These are phyloP conservation scores for Crithidia fasciculata DNA, from an alignment of 208 protist species.

Conservation along the genomic window DNA sequence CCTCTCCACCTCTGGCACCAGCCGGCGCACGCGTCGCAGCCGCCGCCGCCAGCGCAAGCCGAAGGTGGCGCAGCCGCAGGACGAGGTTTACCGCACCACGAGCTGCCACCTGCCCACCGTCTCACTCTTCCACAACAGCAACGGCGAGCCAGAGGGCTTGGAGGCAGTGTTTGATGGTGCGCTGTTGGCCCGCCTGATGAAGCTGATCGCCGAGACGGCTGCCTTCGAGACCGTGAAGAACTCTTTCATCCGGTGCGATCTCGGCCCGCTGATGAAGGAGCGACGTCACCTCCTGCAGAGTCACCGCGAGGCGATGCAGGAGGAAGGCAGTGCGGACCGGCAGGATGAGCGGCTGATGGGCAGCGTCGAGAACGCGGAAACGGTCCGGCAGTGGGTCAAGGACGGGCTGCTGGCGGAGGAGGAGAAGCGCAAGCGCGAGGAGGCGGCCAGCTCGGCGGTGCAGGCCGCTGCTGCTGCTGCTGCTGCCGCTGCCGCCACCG, in stretches of 20 bases:
- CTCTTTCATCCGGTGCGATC: slow-evolving; percentile 75
- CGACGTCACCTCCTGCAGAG: slow-evolving; percentile 57
- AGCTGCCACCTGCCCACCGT: slow-evolving; percentile 36
- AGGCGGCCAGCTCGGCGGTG: not conserved
- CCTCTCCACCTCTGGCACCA: slow-evolving; percentile 14
- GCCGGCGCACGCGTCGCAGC: slow-evolving; percentile 42
- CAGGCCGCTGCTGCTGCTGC: slow-evolving; percentile 6
- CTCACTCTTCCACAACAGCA: slow-evolving; percentile 44
- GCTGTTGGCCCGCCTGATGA: slow-evolving; percentile 73
- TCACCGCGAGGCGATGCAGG: slow-evolving; percentile 60
- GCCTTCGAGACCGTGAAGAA: slow-evolving; percentile 75
- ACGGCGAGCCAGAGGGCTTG: slow-evolving; percentile 56
- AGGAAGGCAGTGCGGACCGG: slow-evolving; percentile 55
- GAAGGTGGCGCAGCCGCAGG: slow-evolving; percentile 41
- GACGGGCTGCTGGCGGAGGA: slow-evolving; percentile 46
- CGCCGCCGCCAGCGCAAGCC: slow-evolving; percentile 47
- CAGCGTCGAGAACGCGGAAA: slow-evolving; percentile 38
- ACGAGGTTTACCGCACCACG: slow-evolving; percentile 64
- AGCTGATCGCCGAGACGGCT: slow-evolving; percentile 77
- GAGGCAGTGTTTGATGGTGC: slow-evolving; percentile 67
- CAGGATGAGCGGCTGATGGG: slow-evolving; percentile 79
- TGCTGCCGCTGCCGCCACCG: slow-evolving; percentile 16
- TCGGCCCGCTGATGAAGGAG: slow-evolving; percentile 79
- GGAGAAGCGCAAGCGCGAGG: slow-evolving; percentile 32
- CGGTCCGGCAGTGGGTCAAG: slow-evolving; percentile 66